phyloP scores from a whole-genome alignment of 2,329 filamentous ascomycete genomes.

The Cercospora berteroae region DNA sequence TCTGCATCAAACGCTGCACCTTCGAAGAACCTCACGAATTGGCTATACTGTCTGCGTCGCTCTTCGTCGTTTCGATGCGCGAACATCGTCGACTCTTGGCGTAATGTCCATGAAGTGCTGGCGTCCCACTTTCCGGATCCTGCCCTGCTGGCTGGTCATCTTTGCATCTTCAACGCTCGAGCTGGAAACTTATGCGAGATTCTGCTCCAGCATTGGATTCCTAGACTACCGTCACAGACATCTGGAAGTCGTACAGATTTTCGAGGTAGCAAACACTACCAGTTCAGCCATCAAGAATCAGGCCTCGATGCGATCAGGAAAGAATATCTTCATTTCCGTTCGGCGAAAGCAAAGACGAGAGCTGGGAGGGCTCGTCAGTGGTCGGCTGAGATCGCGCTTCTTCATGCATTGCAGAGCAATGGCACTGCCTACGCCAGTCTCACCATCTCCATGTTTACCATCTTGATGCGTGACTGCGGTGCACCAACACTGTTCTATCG shows the following conservation, averaged over 20 bases:
- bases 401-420: slow-evolving; percentile 13
- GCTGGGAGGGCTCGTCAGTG: not conserved
- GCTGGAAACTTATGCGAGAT: slow-evolving; percentile 5
- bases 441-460: slow-evolving; percentile 1
- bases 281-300: not conserved
- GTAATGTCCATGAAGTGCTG: slow-evolving; percentile 9
- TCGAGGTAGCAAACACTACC: not conserved
- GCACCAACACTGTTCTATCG: not conserved
- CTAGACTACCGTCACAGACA: not conserved
- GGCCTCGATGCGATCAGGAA: not conserved
- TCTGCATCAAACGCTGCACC: not conserved
- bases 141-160: slow-evolving; percentile 8
- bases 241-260: not conserved
- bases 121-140: slow-evolving; percentile 8
- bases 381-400: slow-evolving; percentile 4
- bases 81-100: slow-evolving; percentile 2
- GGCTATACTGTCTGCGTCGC: slow-evolving; percentile 11
- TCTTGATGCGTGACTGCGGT: not conserved
- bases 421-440: not conserved
- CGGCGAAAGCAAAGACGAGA: not conserved
- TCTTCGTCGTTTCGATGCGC: not conserved
- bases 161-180: not conserved
- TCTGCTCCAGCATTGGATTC: slow-evolving; percentile 12
- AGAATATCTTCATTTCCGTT: not conserved
- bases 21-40: slow-evolving; percentile 3